Evolutionary conservation across 148 eudicot species (phyloP).

Genomic region (Cornus suecica): DNA sequence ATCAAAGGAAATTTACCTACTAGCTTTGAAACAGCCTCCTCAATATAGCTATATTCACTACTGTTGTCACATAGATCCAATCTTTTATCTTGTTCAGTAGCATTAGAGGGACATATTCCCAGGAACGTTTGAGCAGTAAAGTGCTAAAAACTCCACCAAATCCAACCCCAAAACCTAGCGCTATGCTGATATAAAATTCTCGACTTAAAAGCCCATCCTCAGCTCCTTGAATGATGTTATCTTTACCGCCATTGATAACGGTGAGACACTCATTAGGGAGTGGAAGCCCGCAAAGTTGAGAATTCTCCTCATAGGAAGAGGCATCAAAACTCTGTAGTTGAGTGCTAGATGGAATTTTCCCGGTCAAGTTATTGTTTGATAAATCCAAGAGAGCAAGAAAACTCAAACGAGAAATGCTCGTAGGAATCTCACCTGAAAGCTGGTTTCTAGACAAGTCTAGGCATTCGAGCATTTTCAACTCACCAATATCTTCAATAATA

Average conservation of each 20-base stretch:
- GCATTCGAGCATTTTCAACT: conserved; percentile 15
- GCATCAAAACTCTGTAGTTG: conserved; percentile 31
- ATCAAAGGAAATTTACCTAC: too few relatives aligned
- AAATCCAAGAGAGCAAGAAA: conserved; percentile 27
- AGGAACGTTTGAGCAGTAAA: background rate
- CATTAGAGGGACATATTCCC: too few relatives aligned
- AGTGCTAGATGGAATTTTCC: conserved; percentile 36
- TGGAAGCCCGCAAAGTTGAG: conserved; percentile 18
- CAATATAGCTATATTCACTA: too few relatives aligned
- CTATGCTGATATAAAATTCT: background rate
- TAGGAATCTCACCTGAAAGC: conserved; percentile 33
- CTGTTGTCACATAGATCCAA: too few relatives aligned
- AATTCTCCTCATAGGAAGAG: conserved; percentile 27
- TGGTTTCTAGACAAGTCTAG: conserved; percentile 35
- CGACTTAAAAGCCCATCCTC: background rate
- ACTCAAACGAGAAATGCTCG: conserved; percentile 22
- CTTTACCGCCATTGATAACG: background rate
- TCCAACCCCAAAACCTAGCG: background rate
- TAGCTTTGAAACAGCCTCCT: too few relatives aligned
- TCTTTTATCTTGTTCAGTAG: background rate
- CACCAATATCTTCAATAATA: conserved; percentile 28
- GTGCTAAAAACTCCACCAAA: background rate
- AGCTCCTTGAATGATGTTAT: too few relatives aligned
- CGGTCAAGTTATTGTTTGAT: conserved; percentile 34
- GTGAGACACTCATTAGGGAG: background rate